Evolutionary conservation across 1,284 basidiomycete genomes (phyloP).

Genomic region (Boletus albobrunnescens): DNA sequence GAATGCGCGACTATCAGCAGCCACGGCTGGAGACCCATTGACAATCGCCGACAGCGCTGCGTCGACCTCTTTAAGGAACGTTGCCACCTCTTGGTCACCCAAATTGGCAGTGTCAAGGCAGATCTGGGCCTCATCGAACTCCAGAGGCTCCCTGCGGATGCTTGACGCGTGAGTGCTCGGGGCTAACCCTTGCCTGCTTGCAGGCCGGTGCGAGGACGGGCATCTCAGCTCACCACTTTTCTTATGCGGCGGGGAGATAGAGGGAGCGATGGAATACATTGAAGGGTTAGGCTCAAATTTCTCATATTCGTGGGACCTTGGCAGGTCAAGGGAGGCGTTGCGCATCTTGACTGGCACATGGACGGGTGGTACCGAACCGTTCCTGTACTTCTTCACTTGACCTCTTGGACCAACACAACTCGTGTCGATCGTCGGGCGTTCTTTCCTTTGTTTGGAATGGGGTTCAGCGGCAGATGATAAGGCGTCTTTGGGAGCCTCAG

Average conservation of each 20-base stretch:
- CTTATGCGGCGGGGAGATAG: conserved; percentile 26
- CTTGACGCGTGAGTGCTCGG: conserved; percentile 27
- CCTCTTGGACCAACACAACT: conserved; percentile 32
- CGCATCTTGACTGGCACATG: conserved; percentile 29
- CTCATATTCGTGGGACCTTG: conserved; percentile 24
- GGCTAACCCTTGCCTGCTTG: conserved; percentile 28
- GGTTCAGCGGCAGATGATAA: conserved; percentile 16
- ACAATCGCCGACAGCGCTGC: conserved; percentile 26
- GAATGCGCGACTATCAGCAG: conserved; percentile 32
- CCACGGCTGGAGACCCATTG: conserved; percentile 28
- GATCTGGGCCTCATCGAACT: conserved; percentile 31
- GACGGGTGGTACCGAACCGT: conserved; percentile 30
- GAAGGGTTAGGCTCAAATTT: conserved; percentile 29
- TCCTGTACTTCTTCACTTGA: conserved; percentile 32
- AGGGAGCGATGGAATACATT: conserved; percentile 32
- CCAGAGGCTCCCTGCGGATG: conserved; percentile 29
- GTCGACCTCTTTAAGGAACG: conserved; percentile 31
- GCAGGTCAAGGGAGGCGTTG: conserved; percentile 30
- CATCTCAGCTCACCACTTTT: conserved; percentile 22
- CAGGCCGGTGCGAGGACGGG: conserved; percentile 25
- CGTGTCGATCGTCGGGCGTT: conserved; percentile 32
- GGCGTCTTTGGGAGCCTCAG: conserved; percentile 15
- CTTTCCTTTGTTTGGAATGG: conserved; percentile 26
- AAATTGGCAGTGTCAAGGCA: conserved; percentile 31
- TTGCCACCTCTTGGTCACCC: conserved; percentile 31